Evolutionary conservation across 1,139 yeast species (phyloP), one percentile per base, ranked within the genome.

Genomic region (Debaryomyces nepalensis): DNA sequence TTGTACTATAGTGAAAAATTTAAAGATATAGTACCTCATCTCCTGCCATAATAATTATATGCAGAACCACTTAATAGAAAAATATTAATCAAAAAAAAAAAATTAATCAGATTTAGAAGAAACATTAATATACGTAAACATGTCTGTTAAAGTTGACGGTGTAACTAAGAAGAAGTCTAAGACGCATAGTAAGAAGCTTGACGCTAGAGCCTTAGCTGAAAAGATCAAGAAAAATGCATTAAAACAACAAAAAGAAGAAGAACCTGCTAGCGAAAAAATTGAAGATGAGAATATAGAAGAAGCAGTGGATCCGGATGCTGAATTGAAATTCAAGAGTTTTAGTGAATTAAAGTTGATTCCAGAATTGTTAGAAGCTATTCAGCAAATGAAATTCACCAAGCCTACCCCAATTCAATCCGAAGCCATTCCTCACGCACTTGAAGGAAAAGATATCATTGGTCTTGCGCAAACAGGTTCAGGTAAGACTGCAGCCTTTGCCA

Each of bases 341-440:
- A 65, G 51, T n/a, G 72, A 81, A 37, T 67, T 86, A 39, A 75
- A 83, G 22, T 70, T 95, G 31, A 83, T 90, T 31, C 95, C 91
- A 1, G 97, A 88, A 53, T 74, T 90, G 37, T 64, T 90, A 16
- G 95, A 89, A 53, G 84, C 97, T 0, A 82, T 95, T 51, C 81
- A 82, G 44, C 75, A 70, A 35, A 65, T 86, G 71, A 82, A 84
- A 48, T 86, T 68, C 57, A 65, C 79, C 18, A 77, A 73, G 48
- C 93, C 93, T 34, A 90, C 98, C 0, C 97, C 98, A 9, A 93
- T 93, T 58, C 99, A 93, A 64, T 78, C 86, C 4, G 91, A 87
- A 62, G 80, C 97, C 6, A 87, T 95, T 46, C 99, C 99, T 0
- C 87, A 87, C 53, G 97, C 97, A 4, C 69, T 93, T 18, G 82